Evolutionary conservation across 1,139 yeast species (phyloP), one percentile per base, ranked within the genome.

Genomic region (Pichia cactophila): DNA sequence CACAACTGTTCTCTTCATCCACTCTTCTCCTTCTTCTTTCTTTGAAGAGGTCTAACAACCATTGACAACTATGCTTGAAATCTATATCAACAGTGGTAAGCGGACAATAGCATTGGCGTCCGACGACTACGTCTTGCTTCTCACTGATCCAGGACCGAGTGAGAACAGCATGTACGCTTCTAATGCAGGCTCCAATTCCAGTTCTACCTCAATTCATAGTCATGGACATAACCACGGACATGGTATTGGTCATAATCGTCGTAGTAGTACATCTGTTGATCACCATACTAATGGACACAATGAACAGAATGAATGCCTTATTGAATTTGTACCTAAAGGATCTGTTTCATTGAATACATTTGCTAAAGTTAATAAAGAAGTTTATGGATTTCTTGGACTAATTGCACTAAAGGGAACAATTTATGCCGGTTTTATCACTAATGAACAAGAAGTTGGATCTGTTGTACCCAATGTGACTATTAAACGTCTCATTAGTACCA

Each of bases 371-470:
- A 49, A 42, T 1, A 48, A 33, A 43, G 66, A 67, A 43, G 69
- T 80, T 43, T 64, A 70, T 53, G 90, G 86, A 2, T 72, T 83
- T 40, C 62, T 83, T 37, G 94, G 94, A 1, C 63, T 84, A 29
- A 67, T 82, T 28, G 69, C 73, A 37, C 64, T 81, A 26, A 80
- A 81, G 55, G 77, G 77, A 5, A 70, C 73, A 45, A 70, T 79
- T 8, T 83, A 73, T 58, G 63, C 83, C 26, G 83, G 83, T 1
- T 75, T 83, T 44, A 74, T 85, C 39, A 76, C 84, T 3, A 71
- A 73, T 23, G 72, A 77, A n/a, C 67, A 68, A 33, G 74, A 74
- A 39, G 79, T 80, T 14, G 92, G 86, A 0, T 74, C 80, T 23
- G 82, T 86, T 0, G 68, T 78, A 28, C 68, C 79, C 0, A 69